A percentile compares a stretch with the other conserved stretches of the same genome.
phyloP scores from a whole-genome alignment of 352 stramenopile species.

The Phytophthora pluvialis region DNA sequence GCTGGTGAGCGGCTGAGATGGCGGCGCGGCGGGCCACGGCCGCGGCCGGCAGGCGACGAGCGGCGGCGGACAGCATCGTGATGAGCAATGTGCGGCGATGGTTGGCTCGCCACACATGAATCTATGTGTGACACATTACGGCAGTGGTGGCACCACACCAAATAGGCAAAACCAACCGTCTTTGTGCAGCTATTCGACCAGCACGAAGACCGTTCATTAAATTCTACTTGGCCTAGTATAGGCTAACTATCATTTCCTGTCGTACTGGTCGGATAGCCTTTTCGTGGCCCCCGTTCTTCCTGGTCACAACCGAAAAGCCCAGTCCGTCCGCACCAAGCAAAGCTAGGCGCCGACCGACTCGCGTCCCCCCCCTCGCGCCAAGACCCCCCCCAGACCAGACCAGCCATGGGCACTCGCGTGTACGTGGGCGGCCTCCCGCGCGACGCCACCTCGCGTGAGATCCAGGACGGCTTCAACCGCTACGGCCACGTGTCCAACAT shows the following conservation, averaged over 20 bases:
- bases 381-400: constrained; percentile 24
- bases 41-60: constrained; percentile 32
- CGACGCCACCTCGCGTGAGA: constrained; percentile 81
- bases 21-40: constrained; percentile 21
- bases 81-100: constrained; percentile 25
- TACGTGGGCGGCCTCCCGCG: constrained; percentile 85
- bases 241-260: too few species aligned
- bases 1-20: constrained; percentile 2
- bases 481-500: constrained; percentile 89
- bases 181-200: constrained; percentile 8
- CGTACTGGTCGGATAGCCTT: constrained; percentile 18
- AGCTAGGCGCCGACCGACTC: constrained; percentile 20
- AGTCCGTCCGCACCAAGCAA: constrained; percentile 29
- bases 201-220: constrained; percentile 1
- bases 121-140: neutral
- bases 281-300: neutral
- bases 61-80: constrained; percentile 24
- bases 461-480: constrained; percentile 84
- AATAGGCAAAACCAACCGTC: constrained; percentile 19
- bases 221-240: too few species aligned
- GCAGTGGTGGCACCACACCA: neutral
- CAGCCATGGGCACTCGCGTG: constrained; percentile 77
- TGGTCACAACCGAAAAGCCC: constrained; percentile 35
- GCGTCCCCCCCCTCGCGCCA: neutral
- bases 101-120: neutral